phyloP scores from a whole-genome alignment of 805 yeast genomes.

The Metschnikowia santaceciliae region DNA sequence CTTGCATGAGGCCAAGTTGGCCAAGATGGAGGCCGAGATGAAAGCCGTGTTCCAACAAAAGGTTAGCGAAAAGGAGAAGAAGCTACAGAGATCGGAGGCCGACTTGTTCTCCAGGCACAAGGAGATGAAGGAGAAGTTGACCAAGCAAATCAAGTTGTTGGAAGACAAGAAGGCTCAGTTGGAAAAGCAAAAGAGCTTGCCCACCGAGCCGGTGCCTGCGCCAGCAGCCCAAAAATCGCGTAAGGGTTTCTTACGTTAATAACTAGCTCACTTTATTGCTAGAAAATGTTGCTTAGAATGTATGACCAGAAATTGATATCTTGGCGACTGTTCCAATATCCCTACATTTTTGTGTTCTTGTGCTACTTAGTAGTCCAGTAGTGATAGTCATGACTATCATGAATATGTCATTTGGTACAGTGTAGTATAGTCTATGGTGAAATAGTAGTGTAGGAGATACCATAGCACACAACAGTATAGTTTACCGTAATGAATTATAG shows the following conservation, averaged over 20 bases:
- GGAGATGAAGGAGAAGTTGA: conserved; percentile 93
- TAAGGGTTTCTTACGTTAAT: conserved; percentile 75
- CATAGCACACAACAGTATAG: too few species aligned
- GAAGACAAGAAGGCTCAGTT: conserved; percentile 87
- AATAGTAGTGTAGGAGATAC: too few species aligned
- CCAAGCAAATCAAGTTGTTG: conserved; percentile 80
- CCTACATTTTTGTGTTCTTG: too few species aligned
- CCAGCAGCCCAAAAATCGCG: conserved; percentile 49
- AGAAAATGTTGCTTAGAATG: not conserved
- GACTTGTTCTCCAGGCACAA: conserved; percentile 93
- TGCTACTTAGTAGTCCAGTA: too few species aligned
- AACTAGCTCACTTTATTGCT: not conserved
- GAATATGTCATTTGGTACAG: too few species aligned
- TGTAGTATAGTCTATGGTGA: too few species aligned
- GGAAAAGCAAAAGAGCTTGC: conserved; percentile 55
- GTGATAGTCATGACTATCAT: too few species aligned
- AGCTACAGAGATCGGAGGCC: conserved; percentile 93
- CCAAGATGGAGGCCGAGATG: conserved; percentile 95
- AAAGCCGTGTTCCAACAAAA: conserved; percentile 93
- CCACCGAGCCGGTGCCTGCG: conserved; percentile 48
- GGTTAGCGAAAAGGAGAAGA: conserved; percentile 94
- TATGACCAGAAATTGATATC: not conserved
- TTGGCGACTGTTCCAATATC: not conserved
- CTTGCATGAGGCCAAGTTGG: conserved; percentile 88
- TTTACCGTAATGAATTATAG: too few species aligned